Base-by-base conservation (phyloP, 2,329 filamentous ascomycete species). In the Botryotinia globosa region DNA sequence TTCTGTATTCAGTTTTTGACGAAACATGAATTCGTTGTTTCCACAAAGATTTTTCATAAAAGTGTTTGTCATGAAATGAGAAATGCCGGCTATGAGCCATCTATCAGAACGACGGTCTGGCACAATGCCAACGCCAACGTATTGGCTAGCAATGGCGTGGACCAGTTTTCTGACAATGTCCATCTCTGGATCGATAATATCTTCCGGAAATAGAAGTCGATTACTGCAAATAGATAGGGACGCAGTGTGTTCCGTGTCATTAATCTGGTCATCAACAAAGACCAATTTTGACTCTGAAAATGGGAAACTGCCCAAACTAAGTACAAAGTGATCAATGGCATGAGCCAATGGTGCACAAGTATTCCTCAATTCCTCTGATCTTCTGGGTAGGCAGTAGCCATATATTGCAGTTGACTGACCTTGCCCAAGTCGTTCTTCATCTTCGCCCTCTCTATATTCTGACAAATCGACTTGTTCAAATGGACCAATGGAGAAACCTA, bases 401-500 rank as follows among this genome's bases (percentile, higher is more conserved):
- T 97, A 90, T 4, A 99, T 89, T 76, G 95, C 94, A 75, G 97
- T 89, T 0, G 94, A 94, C 79, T 94, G 97, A 20, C 76, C 78
- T 76, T 92, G 90, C 4, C 94, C 94, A 71, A 99, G 88, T 80
- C 94, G 94, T 77, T 97, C 94, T 79, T 98, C 94, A 76, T 97
- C 93, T 77, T 97, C 94, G 75, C 94, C 93, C 63, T 94, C 93
- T 68, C 97, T 90, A 78, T 93, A 97, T 77, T 95, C 92, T 3
- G 93, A 92, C 8, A 99, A 85, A 79, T 98, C 93, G 70, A 98
- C 91, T 77, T 95, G 92, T 81, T 98, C 94, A 80, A 99, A 99
- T 0, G 97, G 96, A 0, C 97, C 96, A 72, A 98, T 89, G 3
- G 94, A 93, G 81, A 99, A 97, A 7, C 94, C 95, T 75, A 99